Evolutionary conservation across 2,329 filamentous ascomycete genomes (phyloP).

Genomic region (Botryotinia narcissicola): DNA sequence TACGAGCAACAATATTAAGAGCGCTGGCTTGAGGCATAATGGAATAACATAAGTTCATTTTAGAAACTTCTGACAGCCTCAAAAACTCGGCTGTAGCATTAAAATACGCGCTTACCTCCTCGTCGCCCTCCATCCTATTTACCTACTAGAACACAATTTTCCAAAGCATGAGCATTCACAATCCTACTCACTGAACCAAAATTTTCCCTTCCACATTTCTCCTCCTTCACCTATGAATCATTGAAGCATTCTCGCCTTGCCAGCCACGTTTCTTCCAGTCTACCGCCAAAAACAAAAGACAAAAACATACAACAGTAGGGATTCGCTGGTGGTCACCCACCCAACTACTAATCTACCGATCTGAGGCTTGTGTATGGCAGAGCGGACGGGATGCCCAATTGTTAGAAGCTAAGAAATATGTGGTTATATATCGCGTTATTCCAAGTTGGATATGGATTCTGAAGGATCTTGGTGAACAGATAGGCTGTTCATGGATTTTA

Average conservation of each 20-base stretch:
- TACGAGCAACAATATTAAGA: too few relatives aligned
- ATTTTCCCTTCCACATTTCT: not conserved
- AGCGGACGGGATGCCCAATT: not conserved
- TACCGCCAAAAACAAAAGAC: fast-evolving
- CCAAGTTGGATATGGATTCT: fast-evolving
- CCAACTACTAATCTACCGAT: not conserved
- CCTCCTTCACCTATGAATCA: not conserved
- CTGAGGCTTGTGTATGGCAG: not conserved
- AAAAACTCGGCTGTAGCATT: not conserved
- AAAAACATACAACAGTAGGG: not conserved
- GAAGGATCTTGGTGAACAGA: not conserved
- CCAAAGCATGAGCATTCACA: not conserved
- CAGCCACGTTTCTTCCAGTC: not conserved
- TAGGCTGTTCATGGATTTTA: not conserved
- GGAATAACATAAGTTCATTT: not conserved
- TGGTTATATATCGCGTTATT: fast-evolving
- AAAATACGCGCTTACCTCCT: not conserved
- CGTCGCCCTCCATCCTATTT: not conserved
- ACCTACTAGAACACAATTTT: not conserved
- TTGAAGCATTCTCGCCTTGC: not conserved
- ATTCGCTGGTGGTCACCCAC: not conserved
- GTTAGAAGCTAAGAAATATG: too few relatives aligned
- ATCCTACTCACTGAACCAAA: not conserved
- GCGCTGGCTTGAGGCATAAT: too few relatives aligned
- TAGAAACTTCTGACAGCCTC: not conserved